These are phyloP conservation scores for Colletotrichum sp. DNA, from an alignment of 2,329 filamentous ascomycete species.

Conservation along the genomic window DNA sequence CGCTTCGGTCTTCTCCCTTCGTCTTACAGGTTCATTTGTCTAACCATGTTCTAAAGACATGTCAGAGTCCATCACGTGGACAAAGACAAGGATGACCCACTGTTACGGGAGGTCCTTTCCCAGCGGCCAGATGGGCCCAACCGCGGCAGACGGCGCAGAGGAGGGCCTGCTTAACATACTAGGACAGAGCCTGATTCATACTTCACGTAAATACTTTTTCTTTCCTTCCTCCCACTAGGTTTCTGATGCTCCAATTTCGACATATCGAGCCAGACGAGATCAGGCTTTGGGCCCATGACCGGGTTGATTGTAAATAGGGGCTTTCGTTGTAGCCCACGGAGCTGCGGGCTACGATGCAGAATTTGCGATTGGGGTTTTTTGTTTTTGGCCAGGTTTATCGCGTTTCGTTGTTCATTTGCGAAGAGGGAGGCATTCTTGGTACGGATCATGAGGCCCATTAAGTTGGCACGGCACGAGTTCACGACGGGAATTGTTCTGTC, in stretches of 20 bases:
- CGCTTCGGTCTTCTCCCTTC: neutral
- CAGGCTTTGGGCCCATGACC: neutral
- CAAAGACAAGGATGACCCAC: conserved; percentile 85
- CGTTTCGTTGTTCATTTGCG: neutral
- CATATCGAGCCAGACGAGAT: neutral
- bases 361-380: neutral
- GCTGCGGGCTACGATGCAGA: neutral
- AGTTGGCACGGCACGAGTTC: neutral
- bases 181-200: neutral
- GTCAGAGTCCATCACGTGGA: conserved; percentile 92
- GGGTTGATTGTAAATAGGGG: conserved; percentile 11
- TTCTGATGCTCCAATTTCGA: neutral
- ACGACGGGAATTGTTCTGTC: conserved; percentile 9
- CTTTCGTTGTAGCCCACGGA: neutral
- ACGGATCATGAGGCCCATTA: neutral
- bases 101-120: conserved; percentile 81
- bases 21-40: neutral
- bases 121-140: conserved; percentile 85
- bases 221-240: neutral
- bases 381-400: neutral
- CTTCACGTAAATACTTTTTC: conserved; percentile 11
- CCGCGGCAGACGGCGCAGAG: conserved; percentile 77
- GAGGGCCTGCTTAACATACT: conserved; percentile 34
- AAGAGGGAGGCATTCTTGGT: neutral
- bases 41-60: conserved; percentile 62